phyloP scores from a whole-genome alignment of 805 yeast species.

The Pichia membranifaciens region DNA sequence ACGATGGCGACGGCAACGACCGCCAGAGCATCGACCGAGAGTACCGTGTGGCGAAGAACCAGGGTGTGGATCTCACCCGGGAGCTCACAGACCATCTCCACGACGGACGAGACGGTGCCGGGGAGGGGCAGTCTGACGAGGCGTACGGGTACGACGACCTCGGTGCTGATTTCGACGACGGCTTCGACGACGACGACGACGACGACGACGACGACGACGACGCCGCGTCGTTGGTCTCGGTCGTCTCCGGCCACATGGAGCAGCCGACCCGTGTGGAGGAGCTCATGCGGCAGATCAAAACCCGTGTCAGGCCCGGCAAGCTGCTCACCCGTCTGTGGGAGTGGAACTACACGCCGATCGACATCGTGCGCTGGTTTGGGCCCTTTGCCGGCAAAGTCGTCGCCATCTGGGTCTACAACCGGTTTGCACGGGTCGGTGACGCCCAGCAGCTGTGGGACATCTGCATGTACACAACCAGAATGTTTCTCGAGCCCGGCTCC shows the following conservation, averaged over 20 bases:
- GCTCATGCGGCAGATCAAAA: conserved; percentile 24
- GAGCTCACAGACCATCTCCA: conserved; percentile 26
- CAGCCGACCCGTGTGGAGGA: conserved; percentile 4
- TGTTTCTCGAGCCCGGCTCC: conserved; percentile 49
- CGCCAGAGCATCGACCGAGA: conserved; percentile 4
- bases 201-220: conserved; percentile 4
- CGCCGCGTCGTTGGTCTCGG: conserved; percentile 8
- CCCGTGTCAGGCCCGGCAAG: conserved; percentile 31
- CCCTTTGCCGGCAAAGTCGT: conserved; percentile 49
- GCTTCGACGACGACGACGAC: conserved; percentile 7
- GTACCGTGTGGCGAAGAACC: conserved; percentile 17
- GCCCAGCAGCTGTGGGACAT: conserved; percentile 33
- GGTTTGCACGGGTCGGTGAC: conserved; percentile 33
- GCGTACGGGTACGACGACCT: no score
- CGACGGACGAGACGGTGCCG: no score
- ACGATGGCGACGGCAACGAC: background rate
- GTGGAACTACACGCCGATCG: conserved; percentile 48
- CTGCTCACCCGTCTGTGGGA: conserved; percentile 45
- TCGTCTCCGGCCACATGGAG: conserved; percentile 7
- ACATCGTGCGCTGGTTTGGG: conserved; percentile 43
- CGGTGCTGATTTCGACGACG: no score
- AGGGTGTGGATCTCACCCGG: conserved; percentile 31
- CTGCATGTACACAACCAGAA: conserved; percentile 50
- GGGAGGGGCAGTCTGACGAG: no score
- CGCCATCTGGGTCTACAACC: conserved; percentile 48